Percentiles rank a stretch among this genome's conserved stretches.
phyloP scores from a whole-genome alignment of 2,329 filamentous ascomycete genomes.

The Aureobasidium leucospermi region DNA sequence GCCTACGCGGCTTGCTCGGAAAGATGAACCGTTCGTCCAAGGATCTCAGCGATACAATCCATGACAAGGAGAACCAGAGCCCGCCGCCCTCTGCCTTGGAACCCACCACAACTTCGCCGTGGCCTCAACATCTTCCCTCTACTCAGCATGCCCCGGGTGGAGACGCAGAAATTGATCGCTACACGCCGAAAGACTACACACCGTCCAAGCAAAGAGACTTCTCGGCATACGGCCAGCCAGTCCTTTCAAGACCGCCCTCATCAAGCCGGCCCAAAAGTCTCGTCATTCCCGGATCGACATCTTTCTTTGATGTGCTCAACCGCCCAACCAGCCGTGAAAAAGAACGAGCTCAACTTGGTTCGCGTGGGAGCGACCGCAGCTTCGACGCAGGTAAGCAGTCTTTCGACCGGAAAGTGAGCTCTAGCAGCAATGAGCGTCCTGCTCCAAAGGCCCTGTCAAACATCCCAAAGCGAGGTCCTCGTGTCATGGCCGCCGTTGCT shows the following conservation, averaged over 20 bases:
- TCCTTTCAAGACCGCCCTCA: conserved; percentile 23
- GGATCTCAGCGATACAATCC: conserved; percentile 47
- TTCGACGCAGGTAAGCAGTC: conserved; percentile 23
- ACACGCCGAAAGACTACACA: conserved; percentile 53
- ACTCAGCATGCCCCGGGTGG: conserved; percentile 25
- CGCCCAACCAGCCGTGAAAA: conserved; percentile 7
- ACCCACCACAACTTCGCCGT: conserved; percentile 61
- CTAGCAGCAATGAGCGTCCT: conserved; percentile 27
- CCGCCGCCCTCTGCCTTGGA: conserved; percentile 46
- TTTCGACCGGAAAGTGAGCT: conserved; percentile 30
- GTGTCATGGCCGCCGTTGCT: conserved; percentile 59
- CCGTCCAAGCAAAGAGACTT: conserved; percentile 58
- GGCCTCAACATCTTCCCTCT: conserved; percentile 61
- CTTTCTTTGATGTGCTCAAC: conserved; percentile 10
- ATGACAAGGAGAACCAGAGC: conserved; percentile 75
- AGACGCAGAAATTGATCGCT: conserved; percentile 50
- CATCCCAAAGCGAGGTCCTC: conserved; percentile 41
- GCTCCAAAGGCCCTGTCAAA: conserved; percentile 24
- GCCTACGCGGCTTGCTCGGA: conserved; percentile 68
- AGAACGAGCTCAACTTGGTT: conserved; percentile 14
- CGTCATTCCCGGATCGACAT: conserved; percentile 3
- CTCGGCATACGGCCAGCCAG: conserved; percentile 40
- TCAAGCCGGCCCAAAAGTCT: conserved; percentile 24
- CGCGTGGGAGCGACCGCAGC: conserved; percentile 13
- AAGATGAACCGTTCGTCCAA: conserved; percentile 64